These are phyloP conservation scores for Penicillium tannophilum DNA, from an alignment of 495 filamentous ascomycete genomes.

Conservation along the genomic window DNA sequence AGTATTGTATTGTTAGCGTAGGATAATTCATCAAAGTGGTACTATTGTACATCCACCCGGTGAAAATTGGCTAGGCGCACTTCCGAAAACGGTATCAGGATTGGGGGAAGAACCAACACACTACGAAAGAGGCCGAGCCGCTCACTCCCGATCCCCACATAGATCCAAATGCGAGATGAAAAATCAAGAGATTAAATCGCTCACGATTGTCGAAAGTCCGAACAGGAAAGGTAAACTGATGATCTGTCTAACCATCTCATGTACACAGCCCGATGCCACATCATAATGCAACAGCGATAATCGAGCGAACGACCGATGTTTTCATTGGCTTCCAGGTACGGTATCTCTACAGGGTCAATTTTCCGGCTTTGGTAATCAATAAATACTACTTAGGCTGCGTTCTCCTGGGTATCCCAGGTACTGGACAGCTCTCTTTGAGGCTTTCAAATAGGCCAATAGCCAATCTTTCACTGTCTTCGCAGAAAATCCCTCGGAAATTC, in stretches of 20 bases:
- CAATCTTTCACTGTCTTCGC: too few relatives aligned
- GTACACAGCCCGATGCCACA: not conserved
- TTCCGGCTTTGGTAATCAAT: not conserved
- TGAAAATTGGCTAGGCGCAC: not conserved
- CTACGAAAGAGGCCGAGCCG: not conserved
- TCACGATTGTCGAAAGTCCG: not conserved
- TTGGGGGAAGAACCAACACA: not conserved
- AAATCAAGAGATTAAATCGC: not conserved
- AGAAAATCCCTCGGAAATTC: too few relatives aligned
- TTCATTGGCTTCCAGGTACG: not conserved
- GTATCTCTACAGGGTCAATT: not conserved
- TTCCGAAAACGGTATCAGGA: not conserved
- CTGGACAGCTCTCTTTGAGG: too few relatives aligned
- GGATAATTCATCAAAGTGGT: not conserved
- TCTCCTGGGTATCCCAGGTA: not conserved
- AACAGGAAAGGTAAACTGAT: not conserved
- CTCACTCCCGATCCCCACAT: not conserved
- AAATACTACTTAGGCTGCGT: not conserved
- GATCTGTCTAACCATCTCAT: conserved; percentile 12
- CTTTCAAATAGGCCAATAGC: too few relatives aligned
- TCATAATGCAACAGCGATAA: not conserved
- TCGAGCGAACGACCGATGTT: not conserved
- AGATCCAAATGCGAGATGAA: not conserved
- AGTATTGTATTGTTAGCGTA: not conserved
- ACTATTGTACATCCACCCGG: not conserved